Evolutionary conservation across 768 basidiomycete genomes (phyloP).

Genomic region (Tylopilus subfusipes): DNA sequence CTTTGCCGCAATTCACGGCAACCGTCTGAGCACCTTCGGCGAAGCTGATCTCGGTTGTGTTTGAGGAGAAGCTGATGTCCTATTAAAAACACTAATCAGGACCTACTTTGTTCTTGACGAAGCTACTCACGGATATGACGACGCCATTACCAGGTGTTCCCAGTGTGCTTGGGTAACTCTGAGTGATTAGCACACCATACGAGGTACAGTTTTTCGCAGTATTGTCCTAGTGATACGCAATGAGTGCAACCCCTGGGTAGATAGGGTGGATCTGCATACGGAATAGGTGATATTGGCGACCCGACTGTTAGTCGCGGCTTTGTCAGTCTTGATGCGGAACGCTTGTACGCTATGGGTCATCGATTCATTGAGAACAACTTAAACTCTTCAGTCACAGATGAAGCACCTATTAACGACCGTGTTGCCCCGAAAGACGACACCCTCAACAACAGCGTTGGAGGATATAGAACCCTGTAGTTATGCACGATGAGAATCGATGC

Average conservation of each 20-base stretch:
- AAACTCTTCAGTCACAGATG: neutral
- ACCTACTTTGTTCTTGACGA: neutral
- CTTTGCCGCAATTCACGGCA: slow-evolving; percentile 54
- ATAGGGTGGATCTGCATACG: slow-evolving; percentile 25
- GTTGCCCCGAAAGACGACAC: slow-evolving; percentile 49
- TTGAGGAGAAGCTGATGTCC: slow-evolving; percentile 47
- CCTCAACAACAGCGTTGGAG: slow-evolving; percentile 44
- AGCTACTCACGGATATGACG: slow-evolving; percentile 47
- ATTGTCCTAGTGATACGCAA: slow-evolving; percentile 40
- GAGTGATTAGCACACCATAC: slow-evolving; percentile 59
- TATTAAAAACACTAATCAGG: slow-evolving; percentile 19
- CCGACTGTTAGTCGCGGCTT: slow-evolving; percentile 41
- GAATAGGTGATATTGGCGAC: slow-evolving; percentile 51
- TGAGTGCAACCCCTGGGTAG: neutral
- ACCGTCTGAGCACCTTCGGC: slow-evolving; percentile 40
- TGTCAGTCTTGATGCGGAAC: slow-evolving; percentile 59
- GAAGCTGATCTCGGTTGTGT: slow-evolving; percentile 43
- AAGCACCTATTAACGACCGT: slow-evolving; percentile 51
- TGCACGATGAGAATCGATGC: neutral
- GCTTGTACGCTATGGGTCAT: slow-evolving; percentile 42
- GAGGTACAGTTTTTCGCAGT: slow-evolving; percentile 43
- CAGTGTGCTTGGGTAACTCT: slow-evolving; percentile 55
- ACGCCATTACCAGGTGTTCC: slow-evolving; percentile 57
- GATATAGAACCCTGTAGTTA: slow-evolving; percentile 49
- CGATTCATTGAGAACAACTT: neutral